Evolutionary conservation across 768 basidiomycete genomes (phyloP), one percentile per base, ranked within the genome.

Genomic region (Mycena rebaudengoi): DNA sequence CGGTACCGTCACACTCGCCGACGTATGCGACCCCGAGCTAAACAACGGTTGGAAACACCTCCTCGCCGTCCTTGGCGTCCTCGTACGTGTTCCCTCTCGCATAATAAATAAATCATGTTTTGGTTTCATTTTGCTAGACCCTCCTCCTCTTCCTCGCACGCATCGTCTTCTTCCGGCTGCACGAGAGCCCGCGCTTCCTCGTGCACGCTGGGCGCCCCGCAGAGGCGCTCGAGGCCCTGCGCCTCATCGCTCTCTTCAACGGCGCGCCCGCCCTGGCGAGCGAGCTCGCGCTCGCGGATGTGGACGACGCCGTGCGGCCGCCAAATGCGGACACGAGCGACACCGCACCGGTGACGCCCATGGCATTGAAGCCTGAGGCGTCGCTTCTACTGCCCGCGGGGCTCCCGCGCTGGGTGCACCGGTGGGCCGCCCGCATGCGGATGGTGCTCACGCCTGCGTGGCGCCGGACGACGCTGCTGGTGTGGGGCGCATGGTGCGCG

Each of bases 131-230:
- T n/a, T n/a, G n/a, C n/a, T n/a, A 99, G 96, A 98, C 95, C 8
- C 78, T 96, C 7, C 76, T 80, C 2, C 96, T 98, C 92, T 96
- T 95, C 74, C 72, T 93, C 29, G 89, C 89, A 12, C 92, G 98
- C 18, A 93, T 96, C 60, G 79, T 91, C 11, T 89, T 98, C 75
- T 98, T 99, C 84, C 88, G 91, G 20, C 80, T 99, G 6, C 91
- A 98, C 75, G 97, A 99, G 77, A 96, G 95, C 0, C 96, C 98
- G 2, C 88, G 95, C 23, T 98, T 90, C 73, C 90, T 99, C 61
- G 95, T 97, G 5, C 91, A 95, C 45, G 90, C 93, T 0, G 95
- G 95, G 16, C 86, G 95, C 43, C 89, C 87, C 32, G 85, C 88
- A 33, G 96, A 98, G 68, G 97, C 96, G 0, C 77, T 97, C 33